Base-by-base conservation (phyloP, 2,329 filamentous ascomycete genomes). In the Verticillium alfalfae region DNA sequence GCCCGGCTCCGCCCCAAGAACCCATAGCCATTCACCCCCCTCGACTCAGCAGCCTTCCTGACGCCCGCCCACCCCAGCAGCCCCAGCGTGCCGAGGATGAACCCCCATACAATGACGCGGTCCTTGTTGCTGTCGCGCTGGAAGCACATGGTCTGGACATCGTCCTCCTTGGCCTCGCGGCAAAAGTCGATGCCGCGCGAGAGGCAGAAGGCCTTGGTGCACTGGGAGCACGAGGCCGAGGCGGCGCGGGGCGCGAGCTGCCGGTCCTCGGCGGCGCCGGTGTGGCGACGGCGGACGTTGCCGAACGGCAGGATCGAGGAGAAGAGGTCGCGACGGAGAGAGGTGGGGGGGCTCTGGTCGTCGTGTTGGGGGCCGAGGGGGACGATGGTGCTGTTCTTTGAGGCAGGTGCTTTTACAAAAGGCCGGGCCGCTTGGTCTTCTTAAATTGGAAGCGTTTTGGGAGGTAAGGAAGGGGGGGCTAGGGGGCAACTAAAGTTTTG, bases 351-450 rank as follows among this genome's bases (percentile, higher is more conserved):
- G 15, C 58, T 71, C 66, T 59, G 74, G 68, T 62, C 79, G 73
- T 3, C 82, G 80, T n/a, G 79, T 62, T 79, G 73, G 5, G 82
- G 80, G 18, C 79, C 83, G 10, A 88, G 80, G 15, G 83, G 79
- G 70, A 89, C 87, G 69, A 89, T 87, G 66, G 85, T 88, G 79
- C 84, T 87, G 77, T 89, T 88, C 67, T 84, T 84, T 85, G 77
- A 87, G 87, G 76, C 86, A 89, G 67, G 85, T 88, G 76, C 86
- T 89, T 80, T 89, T 89, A 79, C 86, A 89, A 72, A 88, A 89
- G 2, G 83, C 84, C 18, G 84, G 85, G 54, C 84, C 81, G 37
- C 82, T 85, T 88, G 68, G 39, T 12, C 60, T 38, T 34, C 41
- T 60, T n/a, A n/a, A n/a, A n/a, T n/a, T n/a, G n/a, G n/a, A n/a